phyloP scores from a whole-genome alignment of 2,329 filamentous ascomycete genomes.

The Fusarium tuaranense region DNA sequence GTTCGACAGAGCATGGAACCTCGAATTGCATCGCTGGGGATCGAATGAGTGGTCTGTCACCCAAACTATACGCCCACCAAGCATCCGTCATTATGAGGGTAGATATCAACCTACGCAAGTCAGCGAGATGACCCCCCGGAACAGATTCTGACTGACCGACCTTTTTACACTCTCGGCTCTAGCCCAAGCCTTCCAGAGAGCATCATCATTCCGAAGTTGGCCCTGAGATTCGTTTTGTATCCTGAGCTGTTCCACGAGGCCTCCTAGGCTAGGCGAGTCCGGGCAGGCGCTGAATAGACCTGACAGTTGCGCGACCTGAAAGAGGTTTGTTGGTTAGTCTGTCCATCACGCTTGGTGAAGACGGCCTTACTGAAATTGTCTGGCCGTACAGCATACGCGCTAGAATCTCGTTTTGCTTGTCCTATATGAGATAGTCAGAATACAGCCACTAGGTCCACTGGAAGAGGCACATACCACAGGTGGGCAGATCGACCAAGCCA shows the following conservation, averaged over 20 bases:
- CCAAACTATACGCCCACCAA: slow-evolving; percentile 1
- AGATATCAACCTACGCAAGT: neutral
- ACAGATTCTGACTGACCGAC: neutral
- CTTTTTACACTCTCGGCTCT: neutral
- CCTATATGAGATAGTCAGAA: neutral
- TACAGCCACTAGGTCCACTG: neutral
- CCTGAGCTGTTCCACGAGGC: neutral
- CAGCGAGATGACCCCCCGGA: neutral
- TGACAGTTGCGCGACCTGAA: neutral
- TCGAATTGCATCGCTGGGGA: neutral
- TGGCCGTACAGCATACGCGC: neutral
- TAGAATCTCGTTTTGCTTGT: neutral
- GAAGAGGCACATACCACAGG: neutral
- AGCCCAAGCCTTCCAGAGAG: neutral
- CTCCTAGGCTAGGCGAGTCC: neutral
- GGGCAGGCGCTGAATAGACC: neutral
- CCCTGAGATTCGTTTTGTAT: neutral
- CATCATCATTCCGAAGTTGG: neutral
- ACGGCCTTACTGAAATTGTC: no score
- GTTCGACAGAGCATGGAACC: neutral
- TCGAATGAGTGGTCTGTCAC: neutral
- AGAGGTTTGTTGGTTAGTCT: no score
- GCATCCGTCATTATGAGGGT: slow-evolving; percentile 1
- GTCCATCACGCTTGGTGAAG: no score
- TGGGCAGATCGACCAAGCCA: slow-evolving; percentile 12